These are phyloP conservation scores for Spencermartinsiella ligniputridi DNA, from an alignment of 1,139 yeast species.

Conservation along the genomic window DNA sequence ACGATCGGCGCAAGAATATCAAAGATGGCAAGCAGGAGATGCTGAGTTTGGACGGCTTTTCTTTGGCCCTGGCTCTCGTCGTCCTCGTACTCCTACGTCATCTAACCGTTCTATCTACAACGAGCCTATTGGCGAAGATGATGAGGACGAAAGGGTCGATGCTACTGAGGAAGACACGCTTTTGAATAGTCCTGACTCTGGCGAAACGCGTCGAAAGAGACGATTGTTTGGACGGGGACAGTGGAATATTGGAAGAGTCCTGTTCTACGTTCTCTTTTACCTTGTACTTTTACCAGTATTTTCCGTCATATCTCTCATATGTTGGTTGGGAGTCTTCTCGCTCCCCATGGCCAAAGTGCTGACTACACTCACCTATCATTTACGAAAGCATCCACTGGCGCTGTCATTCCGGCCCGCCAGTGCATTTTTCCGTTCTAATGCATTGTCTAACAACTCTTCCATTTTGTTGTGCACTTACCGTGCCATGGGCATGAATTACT, in stretches of 20 bases:
- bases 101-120: background rate
- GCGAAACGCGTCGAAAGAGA: slow-evolving; percentile 28
- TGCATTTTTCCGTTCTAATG: slow-evolving; percentile 37
- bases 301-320: slow-evolving; percentile 48
- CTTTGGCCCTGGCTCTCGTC: slow-evolving; percentile 49
- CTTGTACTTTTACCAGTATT: slow-evolving; percentile 65
- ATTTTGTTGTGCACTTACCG: slow-evolving; percentile 80
- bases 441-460: slow-evolving; percentile 36
- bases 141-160: slow-evolving; percentile 19
- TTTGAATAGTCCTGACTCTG: slow-evolving; percentile 10
- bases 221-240: slow-evolving; percentile 88
- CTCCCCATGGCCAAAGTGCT: slow-evolving; percentile 87
- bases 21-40: slow-evolving; percentile 82
- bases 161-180: slow-evolving; percentile 26
- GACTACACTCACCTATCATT: slow-evolving; percentile 65
- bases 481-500: slow-evolving; percentile 86
- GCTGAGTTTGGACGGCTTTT: slow-evolving; percentile 55
- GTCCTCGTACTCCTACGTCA: background rate
- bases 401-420: slow-evolving; percentile 62
- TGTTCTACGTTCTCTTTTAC: slow-evolving; percentile 74
- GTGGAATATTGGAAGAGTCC: slow-evolving; percentile 82
- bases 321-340: slow-evolving; percentile 85
- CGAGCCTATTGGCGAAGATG: slow-evolving; percentile 7
- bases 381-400: slow-evolving; percentile 89
- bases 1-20: slow-evolving; percentile 75